phyloP scores from a whole-genome alignment of 208 protist species.

The Crithidia fasciculata region DNA sequence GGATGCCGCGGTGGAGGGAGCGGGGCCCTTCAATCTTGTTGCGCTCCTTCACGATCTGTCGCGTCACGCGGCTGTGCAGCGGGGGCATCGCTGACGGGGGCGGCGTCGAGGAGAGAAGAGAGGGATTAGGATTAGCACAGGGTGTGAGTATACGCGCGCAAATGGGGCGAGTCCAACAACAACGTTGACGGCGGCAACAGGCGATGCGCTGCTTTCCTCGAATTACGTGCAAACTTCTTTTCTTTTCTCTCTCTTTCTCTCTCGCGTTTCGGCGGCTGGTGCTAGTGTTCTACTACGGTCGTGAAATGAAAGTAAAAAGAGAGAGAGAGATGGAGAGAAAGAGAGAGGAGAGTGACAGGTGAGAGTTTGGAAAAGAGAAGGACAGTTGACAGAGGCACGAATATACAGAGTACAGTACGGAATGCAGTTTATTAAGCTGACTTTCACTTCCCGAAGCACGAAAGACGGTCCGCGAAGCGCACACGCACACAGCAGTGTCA shows the following conservation, averaged over 20 bases:
- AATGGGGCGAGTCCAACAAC: too few relatives aligned
- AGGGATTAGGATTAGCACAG: not conserved
- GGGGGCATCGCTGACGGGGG: constrained; percentile 58
- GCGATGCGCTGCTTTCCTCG: too few relatives aligned
- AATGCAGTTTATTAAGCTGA: too few relatives aligned
- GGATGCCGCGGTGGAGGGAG: constrained; percentile 86
- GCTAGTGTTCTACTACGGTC: too few relatives aligned
- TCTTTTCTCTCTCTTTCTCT: not conserved
- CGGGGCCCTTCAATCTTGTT: constrained; percentile 67
- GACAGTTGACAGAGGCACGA: not conserved
- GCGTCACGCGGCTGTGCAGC: constrained; percentile 72
- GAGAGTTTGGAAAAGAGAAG: not conserved
- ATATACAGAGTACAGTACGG: too few relatives aligned
- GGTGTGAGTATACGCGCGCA: not conserved
- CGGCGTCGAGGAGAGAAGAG: not conserved
- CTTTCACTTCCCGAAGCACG: too few relatives aligned
- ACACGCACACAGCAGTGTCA: too few relatives aligned
- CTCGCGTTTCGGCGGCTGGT: not conserved
- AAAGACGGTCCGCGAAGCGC: too few relatives aligned
- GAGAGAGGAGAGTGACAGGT: not conserved
- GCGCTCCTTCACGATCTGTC: constrained; percentile 66
- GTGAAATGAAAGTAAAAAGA: not conserved
- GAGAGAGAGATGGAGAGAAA: constrained; percentile 9
- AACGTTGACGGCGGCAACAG: too few relatives aligned
- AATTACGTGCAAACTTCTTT: too few relatives aligned